phyloP scores from a whole-genome alignment of 495 filamentous ascomycete species.

The Xylaria intraflava region DNA sequence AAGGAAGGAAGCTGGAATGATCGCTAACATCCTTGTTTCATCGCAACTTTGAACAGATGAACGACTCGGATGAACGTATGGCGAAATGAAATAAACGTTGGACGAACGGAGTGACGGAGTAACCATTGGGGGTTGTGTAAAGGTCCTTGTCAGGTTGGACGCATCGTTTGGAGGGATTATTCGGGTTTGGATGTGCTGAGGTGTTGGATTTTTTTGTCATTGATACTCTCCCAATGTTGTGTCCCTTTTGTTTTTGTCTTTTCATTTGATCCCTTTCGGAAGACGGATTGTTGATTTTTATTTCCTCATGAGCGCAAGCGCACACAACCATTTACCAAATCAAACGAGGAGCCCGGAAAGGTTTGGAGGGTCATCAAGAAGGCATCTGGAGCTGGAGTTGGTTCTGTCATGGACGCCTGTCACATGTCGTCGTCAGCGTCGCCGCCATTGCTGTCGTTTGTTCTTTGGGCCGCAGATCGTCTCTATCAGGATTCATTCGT shows the following conservation, averaged over 20 bases:
- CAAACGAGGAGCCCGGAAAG: conserved; percentile 17
- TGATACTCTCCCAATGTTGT: conserved; percentile 11
- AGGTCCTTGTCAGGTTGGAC: conserved; percentile 2
- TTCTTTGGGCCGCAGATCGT: conserved; percentile 12
- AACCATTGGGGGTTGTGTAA: conserved; percentile 4
- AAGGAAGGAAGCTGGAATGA: background rate
- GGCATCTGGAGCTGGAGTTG: conserved; percentile 16
- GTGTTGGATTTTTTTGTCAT: conserved; percentile 9
- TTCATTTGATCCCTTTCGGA: conserved; percentile 17
- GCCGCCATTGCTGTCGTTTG: conserved; percentile 8
- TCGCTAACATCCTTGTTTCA: background rate
- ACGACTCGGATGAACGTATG: conserved; percentile 10
- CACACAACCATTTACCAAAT: conserved; percentile 24
- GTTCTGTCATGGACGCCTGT: conserved; percentile 19
- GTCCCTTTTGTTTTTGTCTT: conserved; percentile 16
- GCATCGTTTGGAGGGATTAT: conserved; percentile 1
- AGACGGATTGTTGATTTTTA: conserved; percentile 22
- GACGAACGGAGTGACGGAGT: conserved; percentile 13
- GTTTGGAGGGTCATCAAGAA: conserved; percentile 16
- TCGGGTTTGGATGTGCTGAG: background rate
- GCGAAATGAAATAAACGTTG: conserved; percentile 7
- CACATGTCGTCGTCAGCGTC: conserved; percentile 20
- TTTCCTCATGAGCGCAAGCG: conserved; percentile 21
- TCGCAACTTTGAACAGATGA: conserved; percentile 5
- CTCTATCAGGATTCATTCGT: conserved; percentile 16